These are phyloP conservation scores for Starmerella asiatica DNA, from an alignment of 805 yeast genomes.

Conservation along the genomic window DNA sequence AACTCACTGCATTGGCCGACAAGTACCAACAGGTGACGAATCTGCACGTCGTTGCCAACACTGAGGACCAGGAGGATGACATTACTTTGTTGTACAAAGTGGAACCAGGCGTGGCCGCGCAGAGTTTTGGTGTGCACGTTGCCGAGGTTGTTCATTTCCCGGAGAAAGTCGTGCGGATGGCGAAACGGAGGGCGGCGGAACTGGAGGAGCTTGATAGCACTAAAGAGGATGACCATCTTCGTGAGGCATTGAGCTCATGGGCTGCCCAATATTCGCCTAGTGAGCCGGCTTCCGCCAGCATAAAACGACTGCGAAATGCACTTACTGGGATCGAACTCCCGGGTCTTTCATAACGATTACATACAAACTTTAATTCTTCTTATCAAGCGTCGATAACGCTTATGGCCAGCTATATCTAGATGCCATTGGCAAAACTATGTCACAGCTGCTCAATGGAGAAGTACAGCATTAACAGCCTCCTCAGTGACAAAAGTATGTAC, in stretches of 20 bases:
- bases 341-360: no score
- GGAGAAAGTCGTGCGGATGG: constrained; percentile 78
- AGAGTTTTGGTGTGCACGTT: constrained; percentile 94
- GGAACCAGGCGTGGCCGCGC: constrained; percentile 91
- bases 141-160: constrained; percentile 95
- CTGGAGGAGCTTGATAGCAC: constrained; percentile 48
- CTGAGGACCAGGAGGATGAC: constrained; percentile 28
- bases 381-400: no score
- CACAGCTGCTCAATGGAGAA: no score
- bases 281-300: background rate
- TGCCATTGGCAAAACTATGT: no score
- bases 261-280: background rate
- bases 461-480: no score
- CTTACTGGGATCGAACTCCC: background rate
- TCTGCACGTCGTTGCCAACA: constrained; percentile 72
- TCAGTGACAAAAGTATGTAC: no score
- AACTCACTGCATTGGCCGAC: constrained; percentile 67
- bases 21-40: constrained; percentile 51
- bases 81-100: constrained; percentile 84
- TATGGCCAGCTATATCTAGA: no score
- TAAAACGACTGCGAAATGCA: background rate
- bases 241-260: background rate
- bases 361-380: no score
- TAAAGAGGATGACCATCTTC: constrained; percentile 6
- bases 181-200: constrained; percentile 84